Percentiles rank a stretch among this genome's conserved stretches.
Conservation (phyloP, 2,329 filamentous ascomycete genomes). For the Geosmithia putterillii region DNA sequence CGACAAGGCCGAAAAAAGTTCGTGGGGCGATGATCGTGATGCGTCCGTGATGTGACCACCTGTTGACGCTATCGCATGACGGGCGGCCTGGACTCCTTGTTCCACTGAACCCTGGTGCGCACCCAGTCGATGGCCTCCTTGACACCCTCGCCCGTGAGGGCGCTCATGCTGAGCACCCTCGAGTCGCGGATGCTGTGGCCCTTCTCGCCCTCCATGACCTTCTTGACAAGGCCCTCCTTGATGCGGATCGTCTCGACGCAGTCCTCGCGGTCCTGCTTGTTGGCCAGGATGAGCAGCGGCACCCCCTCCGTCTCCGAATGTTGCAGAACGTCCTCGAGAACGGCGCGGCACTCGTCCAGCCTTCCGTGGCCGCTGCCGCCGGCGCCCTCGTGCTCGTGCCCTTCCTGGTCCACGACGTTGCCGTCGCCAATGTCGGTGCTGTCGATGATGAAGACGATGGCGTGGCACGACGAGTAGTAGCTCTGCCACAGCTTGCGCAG, state of each 20-base stretch:
- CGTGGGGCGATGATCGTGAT: too few species aligned
- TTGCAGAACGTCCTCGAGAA: slow-evolving; percentile 81
- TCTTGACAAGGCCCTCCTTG: slow-evolving; percentile 91
- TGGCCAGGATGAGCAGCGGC: slow-evolving; percentile 82
- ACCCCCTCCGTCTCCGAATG: slow-evolving; percentile 84
- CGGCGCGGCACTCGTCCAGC: slow-evolving; percentile 77
- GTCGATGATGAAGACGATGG: slow-evolving; percentile 96
- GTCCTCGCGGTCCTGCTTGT: slow-evolving; percentile 96
- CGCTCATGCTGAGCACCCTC: slow-evolving; percentile 80
- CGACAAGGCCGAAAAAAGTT: neutral
- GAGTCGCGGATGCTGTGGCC: slow-evolving; percentile 78
- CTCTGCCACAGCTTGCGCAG: slow-evolving; percentile 88
- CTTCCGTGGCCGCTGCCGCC: slow-evolving; percentile 27
- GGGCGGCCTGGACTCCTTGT: slow-evolving; percentile 83
- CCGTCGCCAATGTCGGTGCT: slow-evolving; percentile 86
- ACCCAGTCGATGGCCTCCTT: slow-evolving; percentile 97
- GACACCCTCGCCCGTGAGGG: slow-evolving; percentile 79
- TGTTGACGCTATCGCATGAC: slow-evolving; percentile 62
- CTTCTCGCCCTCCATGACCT: slow-evolving; percentile 91
- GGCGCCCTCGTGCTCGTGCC: slow-evolving; percentile 11
- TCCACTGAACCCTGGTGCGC: slow-evolving; percentile 85
- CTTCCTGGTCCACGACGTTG: slow-evolving; percentile 31
- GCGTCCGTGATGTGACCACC: neutral
- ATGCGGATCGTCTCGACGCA: slow-evolving; percentile 95
- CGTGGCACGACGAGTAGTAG: slow-evolving; percentile 89